Evolutionary conservation across 192 early-diverging fungal genomes (phyloP).

Genomic region (Oehlia diaphana): DNA sequence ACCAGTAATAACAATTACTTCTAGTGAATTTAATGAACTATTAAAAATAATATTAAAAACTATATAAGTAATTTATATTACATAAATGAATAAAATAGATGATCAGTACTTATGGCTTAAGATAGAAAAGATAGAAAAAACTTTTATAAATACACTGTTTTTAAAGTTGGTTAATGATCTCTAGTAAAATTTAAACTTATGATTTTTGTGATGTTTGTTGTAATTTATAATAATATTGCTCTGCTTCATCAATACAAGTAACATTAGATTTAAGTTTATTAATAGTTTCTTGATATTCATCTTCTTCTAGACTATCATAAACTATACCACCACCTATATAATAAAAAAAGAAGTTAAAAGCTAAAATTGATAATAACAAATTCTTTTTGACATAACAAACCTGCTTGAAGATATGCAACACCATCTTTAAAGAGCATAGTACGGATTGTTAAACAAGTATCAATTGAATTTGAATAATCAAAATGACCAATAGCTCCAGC

Average conservation of each 20-base stretch:
- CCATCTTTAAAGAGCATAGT: constrained; percentile 99
- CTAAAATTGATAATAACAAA: background rate
- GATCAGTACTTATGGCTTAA: no score
- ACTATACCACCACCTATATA: no score
- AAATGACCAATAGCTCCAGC: constrained; percentile 88
- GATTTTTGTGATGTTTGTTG: constrained; percentile 43
- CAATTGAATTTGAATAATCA: constrained; percentile 87
- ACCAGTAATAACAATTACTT: no score
- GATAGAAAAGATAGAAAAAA: no score
- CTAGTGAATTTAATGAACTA: no score
- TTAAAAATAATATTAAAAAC: no score
- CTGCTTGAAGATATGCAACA: constrained; percentile 91
- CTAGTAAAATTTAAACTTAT: background rate
- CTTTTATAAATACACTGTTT: no score
- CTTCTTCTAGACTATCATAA: constrained; percentile 29
- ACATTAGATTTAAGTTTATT: constrained; percentile 94
- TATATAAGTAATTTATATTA: no score
- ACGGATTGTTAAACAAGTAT: constrained; percentile 98
- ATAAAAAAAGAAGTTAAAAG: background rate
- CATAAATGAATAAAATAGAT: no score
- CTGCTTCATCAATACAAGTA: constrained; percentile 83
- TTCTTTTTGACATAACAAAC: constrained; percentile 12
- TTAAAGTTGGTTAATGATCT: no score
- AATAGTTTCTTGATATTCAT: constrained; percentile 96
- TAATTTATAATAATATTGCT: constrained; percentile 71